These are phyloP conservation scores for Magnusiomyces ingens DNA, from an alignment of 1,139 yeast species.

Conservation along the genomic window DNA sequence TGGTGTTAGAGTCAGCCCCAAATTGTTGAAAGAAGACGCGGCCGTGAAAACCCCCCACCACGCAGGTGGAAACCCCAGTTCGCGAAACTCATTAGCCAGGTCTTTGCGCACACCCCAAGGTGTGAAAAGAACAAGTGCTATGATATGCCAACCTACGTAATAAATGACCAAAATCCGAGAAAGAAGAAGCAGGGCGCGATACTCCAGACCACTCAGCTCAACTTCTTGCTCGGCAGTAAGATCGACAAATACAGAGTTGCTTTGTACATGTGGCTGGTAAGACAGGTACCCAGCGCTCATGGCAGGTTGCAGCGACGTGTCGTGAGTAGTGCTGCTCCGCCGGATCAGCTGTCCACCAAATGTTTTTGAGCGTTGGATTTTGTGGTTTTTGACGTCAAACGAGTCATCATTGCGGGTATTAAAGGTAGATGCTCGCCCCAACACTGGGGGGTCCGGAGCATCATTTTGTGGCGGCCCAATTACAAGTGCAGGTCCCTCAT, in stretches of 20 bases:
- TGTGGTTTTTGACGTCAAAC: too few relatives aligned
- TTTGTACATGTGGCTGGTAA: constrained; percentile 89
- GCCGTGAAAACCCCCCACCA: constrained; percentile 94
- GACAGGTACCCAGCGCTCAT: constrained; percentile 56
- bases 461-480: constrained; percentile 70
- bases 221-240: constrained; percentile 78
- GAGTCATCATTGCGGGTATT: background rate
- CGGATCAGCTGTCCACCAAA: too few relatives aligned
- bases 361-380: too few relatives aligned
- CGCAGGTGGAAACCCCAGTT: constrained; percentile 57
- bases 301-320: constrained; percentile 15
- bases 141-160: constrained; percentile 66
- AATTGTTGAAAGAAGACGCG: constrained; percentile 74
- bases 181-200: constrained; percentile 74
- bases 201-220: constrained; percentile 95
- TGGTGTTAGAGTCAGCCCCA: constrained; percentile 75
- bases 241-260: constrained; percentile 87
- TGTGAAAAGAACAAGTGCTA: constrained; percentile 50
- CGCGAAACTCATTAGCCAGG: constrained; percentile 46
- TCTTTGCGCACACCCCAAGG: constrained; percentile 55
- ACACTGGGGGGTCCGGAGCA: constrained; percentile 38
- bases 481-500: constrained; percentile 73
- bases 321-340: too few relatives aligned
- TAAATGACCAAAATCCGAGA: constrained; percentile 59
- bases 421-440: constrained; percentile 1